Base-by-base conservation (phyloP, 306 rosid genomes). In the Prunus mume region DNA sequence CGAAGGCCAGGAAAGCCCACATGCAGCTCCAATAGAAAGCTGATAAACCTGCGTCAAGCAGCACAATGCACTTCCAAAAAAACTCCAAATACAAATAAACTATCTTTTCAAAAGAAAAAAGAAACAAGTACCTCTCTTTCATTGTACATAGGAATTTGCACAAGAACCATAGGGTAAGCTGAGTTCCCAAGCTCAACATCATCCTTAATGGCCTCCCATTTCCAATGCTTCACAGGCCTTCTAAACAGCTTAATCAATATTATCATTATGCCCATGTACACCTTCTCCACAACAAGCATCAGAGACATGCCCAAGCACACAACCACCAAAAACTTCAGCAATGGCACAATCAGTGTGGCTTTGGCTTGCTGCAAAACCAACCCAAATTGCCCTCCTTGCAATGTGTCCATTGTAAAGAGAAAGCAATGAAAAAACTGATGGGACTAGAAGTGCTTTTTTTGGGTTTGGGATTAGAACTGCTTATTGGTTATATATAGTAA, bases 201-300 rank as follows among this genome's bases (percentile, higher is more conserved):
- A 46, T 89, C 90, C 73, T 66, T 81, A 9, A 92, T 76, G 7
- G 96, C 73, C 74, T 89, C 96, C 91, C 96, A 91, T 79, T 90
- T 94, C 84, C 90, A 92, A 58, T 73, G 76, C 72, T 87, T 94
- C 68, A 89, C 86, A 9, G 97, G 95, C 17, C 57, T 65, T 12
- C 89, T 72, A 74, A 82, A 85, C 73, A 90, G 64, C 87, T 87
- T 94, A 27, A 94, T 68, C 57, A 86, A 72, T 18, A 79, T 20
- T 10, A 94, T 89, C 49, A 89, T 89, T 25, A 94, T 30, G 1
- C 91, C 98, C 98, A 94, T 89, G 76, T 92, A 92, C 43, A 94
- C 89, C 72, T 89, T 87, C 76, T 94, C 98, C 27, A 86, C 51
- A 76, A 92, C 88, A 2, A 94, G 86, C 98, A 91, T 89, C 55